Percentiles rank a stretch among this genome's conserved stretches.
These are phyloP conservation scores for Pythium coloratum DNA, from an alignment of 352 stramenopile genomes.

Conservation along the genomic window DNA sequence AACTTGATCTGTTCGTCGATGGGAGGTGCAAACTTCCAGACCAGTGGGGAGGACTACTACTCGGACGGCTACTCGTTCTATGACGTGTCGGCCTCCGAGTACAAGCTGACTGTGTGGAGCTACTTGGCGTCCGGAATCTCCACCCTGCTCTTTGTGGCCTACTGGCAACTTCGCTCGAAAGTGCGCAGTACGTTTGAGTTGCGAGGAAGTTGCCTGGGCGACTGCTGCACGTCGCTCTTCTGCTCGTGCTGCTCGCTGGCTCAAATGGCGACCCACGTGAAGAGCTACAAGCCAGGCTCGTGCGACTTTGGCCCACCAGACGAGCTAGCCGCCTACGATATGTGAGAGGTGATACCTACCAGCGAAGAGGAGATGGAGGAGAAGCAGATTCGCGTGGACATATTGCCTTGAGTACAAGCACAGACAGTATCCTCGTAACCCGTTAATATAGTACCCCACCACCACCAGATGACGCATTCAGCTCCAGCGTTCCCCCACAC, in stretches of 20 bases:
- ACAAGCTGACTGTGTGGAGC: neutral
- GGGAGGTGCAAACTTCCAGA: neutral
- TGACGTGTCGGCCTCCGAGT: neutral
- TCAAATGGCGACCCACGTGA: conserved; percentile 14
- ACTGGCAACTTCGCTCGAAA: neutral
- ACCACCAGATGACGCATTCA: no score
- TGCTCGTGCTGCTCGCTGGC: neutral
- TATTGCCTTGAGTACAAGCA: no score
- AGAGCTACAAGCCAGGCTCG: conserved; percentile 15
- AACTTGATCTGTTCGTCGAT: neutral
- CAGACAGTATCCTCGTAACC: no score
- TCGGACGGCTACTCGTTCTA: neutral
- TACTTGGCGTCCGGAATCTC: neutral
- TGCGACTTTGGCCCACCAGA: conserved; percentile 7
- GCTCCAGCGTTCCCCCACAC: no score
- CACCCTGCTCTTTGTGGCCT: neutral
- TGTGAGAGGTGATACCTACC: neutral
- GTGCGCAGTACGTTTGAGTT: neutral
- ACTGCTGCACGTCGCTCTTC: neutral
- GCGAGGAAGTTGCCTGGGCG: neutral
- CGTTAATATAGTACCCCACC: no score
- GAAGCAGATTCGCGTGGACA: no score
- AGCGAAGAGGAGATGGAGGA: no score
- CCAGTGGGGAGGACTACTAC: neutral
- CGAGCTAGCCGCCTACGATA: neutral